Conservation (phyloP, 805 yeast genomes). For the Cyberlindnera mycetangii region DNA sequence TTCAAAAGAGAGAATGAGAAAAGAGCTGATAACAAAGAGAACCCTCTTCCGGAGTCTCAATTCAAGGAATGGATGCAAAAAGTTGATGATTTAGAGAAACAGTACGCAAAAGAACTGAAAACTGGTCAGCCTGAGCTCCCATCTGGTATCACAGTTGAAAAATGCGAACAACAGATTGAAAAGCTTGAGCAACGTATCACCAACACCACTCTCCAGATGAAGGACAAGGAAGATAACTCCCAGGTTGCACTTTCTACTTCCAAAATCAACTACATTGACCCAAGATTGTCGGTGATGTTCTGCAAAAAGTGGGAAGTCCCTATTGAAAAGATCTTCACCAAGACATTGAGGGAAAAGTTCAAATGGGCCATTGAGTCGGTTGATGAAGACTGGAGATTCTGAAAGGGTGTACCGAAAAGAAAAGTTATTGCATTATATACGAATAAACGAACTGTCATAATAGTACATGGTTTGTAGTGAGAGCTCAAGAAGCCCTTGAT, state of each 20-base stretch:
- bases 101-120: slow-evolving; percentile 55
- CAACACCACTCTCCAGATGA: slow-evolving; percentile 68
- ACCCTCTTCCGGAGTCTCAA: slow-evolving; percentile 50
- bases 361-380: slow-evolving; percentile 94
- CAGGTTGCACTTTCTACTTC: slow-evolving; percentile 92
- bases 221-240: slow-evolving; percentile 92
- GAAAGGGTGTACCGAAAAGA: slow-evolving; percentile 10
- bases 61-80: slow-evolving; percentile 56
- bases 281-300: slow-evolving; percentile 85
- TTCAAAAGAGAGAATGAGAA: slow-evolving; percentile 78
- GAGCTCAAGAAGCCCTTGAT: too few relatives aligned
- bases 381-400: slow-evolving; percentile 86
- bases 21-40: slow-evolving; percentile 52
- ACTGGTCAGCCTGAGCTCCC: slow-evolving; percentile 58
- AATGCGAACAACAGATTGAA: slow-evolving; percentile 66
- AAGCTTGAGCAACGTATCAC: slow-evolving; percentile 68
- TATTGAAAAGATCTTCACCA: slow-evolving; percentile 86
- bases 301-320: slow-evolving; percentile 86
- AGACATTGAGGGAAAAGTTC: slow-evolving; percentile 88
- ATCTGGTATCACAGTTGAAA: slow-evolving; percentile 50
- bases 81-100: slow-evolving; percentile 48
- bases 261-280: slow-evolving; percentile 93
- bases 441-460: slow-evolving; percentile 1
- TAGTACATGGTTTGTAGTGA: too few relatives aligned
- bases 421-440: not conserved